These are phyloP conservation scores for Grosmannia penicillata DNA, from an alignment of 2,329 filamentous ascomycete genomes.

Conservation along the genomic window DNA sequence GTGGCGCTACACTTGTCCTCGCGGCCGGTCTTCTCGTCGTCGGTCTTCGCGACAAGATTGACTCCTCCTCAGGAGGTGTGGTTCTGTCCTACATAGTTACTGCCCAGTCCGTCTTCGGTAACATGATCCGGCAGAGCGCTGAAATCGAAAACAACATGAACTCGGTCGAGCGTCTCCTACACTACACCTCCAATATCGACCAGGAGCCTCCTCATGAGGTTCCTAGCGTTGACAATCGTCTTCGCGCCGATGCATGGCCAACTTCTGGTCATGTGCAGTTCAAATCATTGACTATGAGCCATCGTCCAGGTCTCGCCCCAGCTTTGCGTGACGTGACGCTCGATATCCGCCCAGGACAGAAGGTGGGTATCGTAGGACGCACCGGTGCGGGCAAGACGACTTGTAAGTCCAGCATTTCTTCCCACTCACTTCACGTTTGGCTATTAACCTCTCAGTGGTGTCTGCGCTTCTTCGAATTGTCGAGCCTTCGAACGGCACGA, in stretches of 20 bases:
- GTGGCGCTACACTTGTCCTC: slow-evolving; percentile 83
- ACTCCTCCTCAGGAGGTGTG: slow-evolving; percentile 82
- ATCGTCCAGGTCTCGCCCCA: slow-evolving; percentile 74
- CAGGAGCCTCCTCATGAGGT: slow-evolving; percentile 52
- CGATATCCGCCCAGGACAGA: slow-evolving; percentile 71
- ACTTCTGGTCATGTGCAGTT: slow-evolving; percentile 75
- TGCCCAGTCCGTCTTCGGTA: slow-evolving; percentile 55
- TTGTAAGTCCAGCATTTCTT: neutral
- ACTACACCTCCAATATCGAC: slow-evolving; percentile 67
- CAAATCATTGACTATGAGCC: slow-evolving; percentile 72
- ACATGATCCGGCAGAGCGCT: slow-evolving; percentile 87
- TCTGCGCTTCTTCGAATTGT: slow-evolving; percentile 84
- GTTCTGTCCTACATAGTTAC: slow-evolving; percentile 81
- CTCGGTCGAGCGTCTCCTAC: slow-evolving; percentile 89
- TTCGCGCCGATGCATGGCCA: slow-evolving; percentile 71
- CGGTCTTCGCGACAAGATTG: slow-evolving; percentile 63
- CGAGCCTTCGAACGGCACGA: slow-evolving; percentile 77
- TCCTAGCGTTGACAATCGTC: slow-evolving; percentile 57
- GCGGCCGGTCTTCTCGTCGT: slow-evolving; percentile 86
- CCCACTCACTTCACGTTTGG: neutral
- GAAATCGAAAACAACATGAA: slow-evolving; percentile 99
- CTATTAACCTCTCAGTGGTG: slow-evolving; percentile 47
- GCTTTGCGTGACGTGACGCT: slow-evolving; percentile 74
- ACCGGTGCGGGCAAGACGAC: slow-evolving; percentile 86
- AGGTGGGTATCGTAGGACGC: slow-evolving; percentile 87